These are phyloP conservation scores for Yamadazyma laniorum DNA, from an alignment of 805 yeast species.

Conservation along the genomic window DNA sequence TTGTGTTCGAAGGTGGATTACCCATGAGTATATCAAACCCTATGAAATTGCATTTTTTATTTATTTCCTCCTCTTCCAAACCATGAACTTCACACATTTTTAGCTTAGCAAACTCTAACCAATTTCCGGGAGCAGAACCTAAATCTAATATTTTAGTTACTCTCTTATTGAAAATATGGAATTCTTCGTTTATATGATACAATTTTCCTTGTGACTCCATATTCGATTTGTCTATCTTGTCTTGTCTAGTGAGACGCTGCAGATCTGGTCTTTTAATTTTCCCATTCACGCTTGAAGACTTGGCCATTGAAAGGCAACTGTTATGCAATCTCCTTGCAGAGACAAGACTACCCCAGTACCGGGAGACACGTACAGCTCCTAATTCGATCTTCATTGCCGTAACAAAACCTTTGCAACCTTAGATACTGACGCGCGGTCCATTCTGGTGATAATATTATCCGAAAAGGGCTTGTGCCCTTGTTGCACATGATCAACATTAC, in stretches of 20 bases:
- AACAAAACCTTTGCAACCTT: too few species aligned
- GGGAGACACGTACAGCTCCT: too few species aligned
- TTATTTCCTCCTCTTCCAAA: slow-evolving; percentile 23
- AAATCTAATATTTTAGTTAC: slow-evolving; percentile 36
- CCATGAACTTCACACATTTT: slow-evolving; percentile 28
- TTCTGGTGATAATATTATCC: too few species aligned
- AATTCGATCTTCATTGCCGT: too few species aligned
- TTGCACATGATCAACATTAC: too few species aligned
- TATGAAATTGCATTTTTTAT: slow-evolving; percentile 31
- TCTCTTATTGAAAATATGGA: slow-evolving; percentile 22
- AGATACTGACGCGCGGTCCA: too few species aligned
- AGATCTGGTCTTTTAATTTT: background rate
- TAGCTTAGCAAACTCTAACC: slow-evolving; percentile 32
- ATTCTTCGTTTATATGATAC: slow-evolving; percentile 27
- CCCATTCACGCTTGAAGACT: background rate
- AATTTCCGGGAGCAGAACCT: slow-evolving; percentile 43
- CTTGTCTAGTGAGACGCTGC: slow-evolving; percentile 18
- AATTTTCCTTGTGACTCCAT: slow-evolving; percentile 25
- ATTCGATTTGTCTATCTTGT: slow-evolving; percentile 24
- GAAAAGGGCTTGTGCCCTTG: too few species aligned
- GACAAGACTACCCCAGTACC: too few species aligned
- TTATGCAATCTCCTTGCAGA: too few species aligned
- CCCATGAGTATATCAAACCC: slow-evolving; percentile 65
- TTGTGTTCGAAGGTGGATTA: slow-evolving; percentile 77
- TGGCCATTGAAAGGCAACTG: too few species aligned